These are phyloP conservation scores for Xylaria cubensis DNA, from an alignment of 495 filamentous ascomycete genomes.

Conservation along the genomic window DNA sequence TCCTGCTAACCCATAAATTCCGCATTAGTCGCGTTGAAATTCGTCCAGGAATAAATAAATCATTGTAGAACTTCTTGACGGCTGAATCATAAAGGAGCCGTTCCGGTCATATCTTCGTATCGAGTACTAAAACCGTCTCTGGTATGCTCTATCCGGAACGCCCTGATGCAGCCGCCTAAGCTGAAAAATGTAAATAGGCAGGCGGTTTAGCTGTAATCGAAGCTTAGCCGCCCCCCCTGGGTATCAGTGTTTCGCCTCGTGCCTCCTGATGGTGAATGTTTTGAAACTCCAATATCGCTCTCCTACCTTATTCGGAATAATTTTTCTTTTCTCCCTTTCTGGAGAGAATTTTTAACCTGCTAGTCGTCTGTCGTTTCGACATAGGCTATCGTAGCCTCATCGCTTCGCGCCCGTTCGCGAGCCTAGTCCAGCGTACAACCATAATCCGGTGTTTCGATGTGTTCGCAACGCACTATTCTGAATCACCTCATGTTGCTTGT, in stretches of 20 bases:
- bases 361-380: background rate
- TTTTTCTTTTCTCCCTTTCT: background rate
- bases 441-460: background rate
- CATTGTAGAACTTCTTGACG: conserved; percentile 1
- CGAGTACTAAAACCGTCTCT: conserved; percentile 20
- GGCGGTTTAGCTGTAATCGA: conserved; percentile 15
- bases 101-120: conserved; percentile 15
- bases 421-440: background rate
- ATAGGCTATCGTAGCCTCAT: background rate
- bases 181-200: conserved; percentile 20
- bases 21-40: conserved; percentile 17
- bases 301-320: background rate
- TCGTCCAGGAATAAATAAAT: conserved; percentile 23
- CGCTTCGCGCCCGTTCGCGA: conserved; percentile 1
- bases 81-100: background rate
- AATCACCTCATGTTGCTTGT: conserved; percentile 62
- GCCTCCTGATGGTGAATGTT: conserved; percentile 19
- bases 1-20: conserved; percentile 6
- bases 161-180: conserved; percentile 22
- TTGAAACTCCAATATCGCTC: conserved; percentile 11
- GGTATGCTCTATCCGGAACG: conserved; percentile 28
- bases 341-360: background rate
- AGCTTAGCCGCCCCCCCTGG: conserved; percentile 17
- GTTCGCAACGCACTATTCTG: background rate
- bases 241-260: conserved; percentile 23